Base-by-base conservation (phyloP, 2,329 filamentous ascomycete genomes). In the Ophiostoma himal-ulmi region DNA sequence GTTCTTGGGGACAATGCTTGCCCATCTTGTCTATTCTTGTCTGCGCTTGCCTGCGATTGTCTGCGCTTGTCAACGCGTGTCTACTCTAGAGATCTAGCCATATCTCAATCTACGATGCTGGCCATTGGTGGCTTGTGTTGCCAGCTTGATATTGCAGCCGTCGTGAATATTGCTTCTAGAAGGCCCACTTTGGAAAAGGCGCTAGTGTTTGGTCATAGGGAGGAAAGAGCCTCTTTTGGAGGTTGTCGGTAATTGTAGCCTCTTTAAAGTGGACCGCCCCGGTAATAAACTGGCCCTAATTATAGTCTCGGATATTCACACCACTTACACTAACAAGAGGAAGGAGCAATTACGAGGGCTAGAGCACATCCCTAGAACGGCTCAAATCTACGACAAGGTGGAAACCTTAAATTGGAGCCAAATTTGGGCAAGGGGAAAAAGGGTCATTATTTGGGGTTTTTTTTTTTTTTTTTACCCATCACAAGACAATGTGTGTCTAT, bases 351-450 rank as follows among this genome's bases (percentile, higher is more conserved):
- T 22, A 30, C 52, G 52, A 57, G 52, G 44, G n/a, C 52, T 8
- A 26, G 22, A 26, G 5, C n/a, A 13, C 22, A 26, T 57, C 11
- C 52, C 22, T 4, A 57, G n/a, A 57, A 57, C 22, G 10, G 52
- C n/a, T 10, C 10, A 34, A 34, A 30, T 62, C 26, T 20, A 30
- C 57, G 57, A 17, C 26, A 34, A 34, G 57, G 57, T 62, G 57
- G 57, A 34, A 62, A 62, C 13, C 57, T 62, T 62, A 62, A 2
- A 62, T 17, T 62, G 57, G 57, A 62, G 57, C 26, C 52, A 26
- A 26, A 30, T 34, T 62, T 11, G 26, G n/a, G 22, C 22, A 57
- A 57, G 8, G 52, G 48, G n/a, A 22, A 54, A 54, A 54, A 26
- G 48, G 48, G 20, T 10, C 48, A 54, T 54, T 44, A 44, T 44